These are phyloP conservation scores for Calonectria ilicicola DNA, from an alignment of 2,329 filamentous ascomycete species.

Conservation along the genomic window DNA sequence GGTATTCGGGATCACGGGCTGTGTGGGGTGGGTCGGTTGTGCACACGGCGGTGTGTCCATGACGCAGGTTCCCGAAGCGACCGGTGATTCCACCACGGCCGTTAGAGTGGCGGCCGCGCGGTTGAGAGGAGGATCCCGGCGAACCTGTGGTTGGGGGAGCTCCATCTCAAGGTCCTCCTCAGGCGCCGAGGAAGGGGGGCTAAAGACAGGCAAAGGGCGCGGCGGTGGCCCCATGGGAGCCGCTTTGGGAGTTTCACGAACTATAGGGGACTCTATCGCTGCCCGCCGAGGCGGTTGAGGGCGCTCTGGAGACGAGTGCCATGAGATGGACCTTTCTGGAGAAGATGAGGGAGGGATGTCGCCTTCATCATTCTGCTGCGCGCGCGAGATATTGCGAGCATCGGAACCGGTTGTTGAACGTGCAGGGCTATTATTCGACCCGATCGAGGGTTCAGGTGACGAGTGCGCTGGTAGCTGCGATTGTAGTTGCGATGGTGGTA, in stretches of 20 bases:
- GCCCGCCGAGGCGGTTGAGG: slow-evolving; percentile 11
- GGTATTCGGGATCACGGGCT: slow-evolving; percentile 35
- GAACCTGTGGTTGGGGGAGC: slow-evolving; percentile 45
- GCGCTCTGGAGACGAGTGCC: slow-evolving; percentile 25
- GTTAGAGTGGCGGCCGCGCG: slow-evolving; percentile 34
- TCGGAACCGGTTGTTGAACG: neutral
- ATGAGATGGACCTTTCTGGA: neutral
- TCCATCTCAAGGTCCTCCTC: slow-evolving; percentile 54
- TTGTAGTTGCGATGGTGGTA: slow-evolving; percentile 4
- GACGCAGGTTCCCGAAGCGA: slow-evolving; percentile 18
- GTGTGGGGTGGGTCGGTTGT: slow-evolving; percentile 42
- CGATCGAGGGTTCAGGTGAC: slow-evolving; percentile 6
- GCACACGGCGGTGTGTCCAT: slow-evolving; percentile 49
- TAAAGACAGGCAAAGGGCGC: slow-evolving; percentile 18
- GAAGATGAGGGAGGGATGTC: slow-evolving; percentile 4
- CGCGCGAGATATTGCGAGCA: neutral
- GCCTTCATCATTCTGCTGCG: slow-evolving; percentile 3
- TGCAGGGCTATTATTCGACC: neutral
- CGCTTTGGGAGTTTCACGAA: slow-evolving; percentile 41
- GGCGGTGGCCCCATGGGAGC: slow-evolving; percentile 24
- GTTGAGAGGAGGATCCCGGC: slow-evolving; percentile 37
- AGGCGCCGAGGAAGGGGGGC: slow-evolving; percentile 32
- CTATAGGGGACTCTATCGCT: slow-evolving; percentile 34
- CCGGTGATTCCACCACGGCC: slow-evolving; percentile 29
- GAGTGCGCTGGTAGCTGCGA: slow-evolving; percentile 20